Conservation (phyloP, 2,329 filamentous ascomycete genomes). For the Pseudogymnoascus verrucosus region DNA sequence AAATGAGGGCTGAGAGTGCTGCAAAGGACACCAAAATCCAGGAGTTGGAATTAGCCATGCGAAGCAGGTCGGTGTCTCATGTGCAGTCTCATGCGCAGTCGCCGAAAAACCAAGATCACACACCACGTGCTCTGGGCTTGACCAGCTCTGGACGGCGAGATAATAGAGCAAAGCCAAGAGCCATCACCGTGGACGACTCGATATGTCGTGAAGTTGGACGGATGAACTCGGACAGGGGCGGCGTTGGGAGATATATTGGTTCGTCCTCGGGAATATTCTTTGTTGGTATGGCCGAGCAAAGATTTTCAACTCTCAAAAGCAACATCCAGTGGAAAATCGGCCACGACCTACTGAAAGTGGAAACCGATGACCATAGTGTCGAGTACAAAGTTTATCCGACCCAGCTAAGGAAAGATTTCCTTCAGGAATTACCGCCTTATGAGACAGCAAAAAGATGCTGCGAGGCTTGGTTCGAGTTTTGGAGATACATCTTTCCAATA, state of each 20-base stretch:
- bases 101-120: not conserved
- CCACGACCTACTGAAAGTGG: constrained; percentile 14
- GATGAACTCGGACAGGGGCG: constrained; percentile 13
- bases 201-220: constrained; percentile 15
- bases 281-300: constrained; percentile 14
- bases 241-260: constrained; percentile 15
- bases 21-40: constrained; percentile 13
- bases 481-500: constrained; percentile 15
- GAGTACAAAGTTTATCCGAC: constrained; percentile 12
- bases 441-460: constrained; percentile 12
- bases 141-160: not conserved
- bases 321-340: constrained; percentile 11
- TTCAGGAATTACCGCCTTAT: constrained; percentile 9
- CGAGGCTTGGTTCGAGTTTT: constrained; percentile 15
- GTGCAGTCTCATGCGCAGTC: not conserved
- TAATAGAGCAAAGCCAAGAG: not conserved
- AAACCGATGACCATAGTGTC: constrained; percentile 12
- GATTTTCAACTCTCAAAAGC: constrained; percentile 10
- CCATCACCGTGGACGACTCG: constrained; percentile 12
- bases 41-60: constrained; percentile 11
- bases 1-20: constrained; percentile 11
- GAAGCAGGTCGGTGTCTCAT: constrained; percentile 8
- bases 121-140: not conserved
- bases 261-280: constrained; percentile 16
- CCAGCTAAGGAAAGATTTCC: not conserved